These are phyloP conservation scores for Manihot esculenta DNA, from an alignment of 441 rosid species.

Conservation along the genomic window DNA sequence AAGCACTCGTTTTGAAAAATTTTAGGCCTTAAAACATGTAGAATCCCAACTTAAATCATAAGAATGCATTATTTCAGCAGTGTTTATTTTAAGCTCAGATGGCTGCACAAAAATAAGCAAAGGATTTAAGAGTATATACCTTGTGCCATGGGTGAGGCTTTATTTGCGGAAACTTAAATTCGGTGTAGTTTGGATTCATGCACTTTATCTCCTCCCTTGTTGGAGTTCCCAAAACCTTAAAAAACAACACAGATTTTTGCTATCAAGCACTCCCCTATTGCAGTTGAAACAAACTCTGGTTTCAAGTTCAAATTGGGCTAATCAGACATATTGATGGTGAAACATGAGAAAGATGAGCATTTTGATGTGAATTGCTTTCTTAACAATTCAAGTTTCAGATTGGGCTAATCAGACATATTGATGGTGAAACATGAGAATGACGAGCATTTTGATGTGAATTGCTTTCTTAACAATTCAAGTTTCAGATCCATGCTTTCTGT, in stretches of 20 bases:
- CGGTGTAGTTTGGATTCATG: conserved; percentile 99
- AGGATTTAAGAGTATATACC: conserved; percentile 34
- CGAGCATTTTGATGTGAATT: too few species aligned
- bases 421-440: too few species aligned
- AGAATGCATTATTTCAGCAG: background rate
- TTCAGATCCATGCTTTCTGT: conserved; percentile 8
- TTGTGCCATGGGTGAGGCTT: conserved; percentile 99
- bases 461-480: background rate
- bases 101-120: background rate
- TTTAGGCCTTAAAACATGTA: background rate
- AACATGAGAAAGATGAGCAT: too few species aligned
- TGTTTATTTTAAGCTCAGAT: background rate
- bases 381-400: too few species aligned
- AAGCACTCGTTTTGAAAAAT: background rate
- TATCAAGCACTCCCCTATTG: background rate
- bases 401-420: too few species aligned
- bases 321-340: too few species aligned
- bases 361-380: too few species aligned
- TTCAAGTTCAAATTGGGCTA: too few species aligned
- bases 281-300: too few species aligned
- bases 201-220: conserved; percentile 99
- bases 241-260: background rate
- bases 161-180: conserved; percentile 97
- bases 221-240: conserved; percentile 97
- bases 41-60: background rate